A percentile compares a stretch with the other conserved stretches of the same genome.
phyloP scores from a whole-genome alignment of 192 early-diverging fungal genomes.

The Chytriomyces confervae region DNA sequence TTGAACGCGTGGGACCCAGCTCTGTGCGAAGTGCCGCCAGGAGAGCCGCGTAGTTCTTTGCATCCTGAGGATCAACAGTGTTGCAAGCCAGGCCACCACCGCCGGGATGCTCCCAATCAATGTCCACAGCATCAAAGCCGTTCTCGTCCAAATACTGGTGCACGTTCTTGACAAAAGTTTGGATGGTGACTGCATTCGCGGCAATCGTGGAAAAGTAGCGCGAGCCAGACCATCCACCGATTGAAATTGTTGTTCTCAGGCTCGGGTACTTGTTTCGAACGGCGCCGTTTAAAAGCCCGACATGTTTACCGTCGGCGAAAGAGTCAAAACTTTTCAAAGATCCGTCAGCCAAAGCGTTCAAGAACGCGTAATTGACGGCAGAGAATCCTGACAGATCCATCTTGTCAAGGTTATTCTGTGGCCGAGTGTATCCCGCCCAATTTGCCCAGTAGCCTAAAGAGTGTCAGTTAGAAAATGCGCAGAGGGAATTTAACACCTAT shows the following conservation, averaged over 20 bases:
- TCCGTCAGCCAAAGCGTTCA: slow-evolving; percentile 14
- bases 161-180: slow-evolving; percentile 11
- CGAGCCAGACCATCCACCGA: slow-evolving; percentile 24
- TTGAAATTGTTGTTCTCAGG: slow-evolving; percentile 6
- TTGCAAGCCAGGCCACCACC: slow-evolving; percentile 20
- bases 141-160: not conserved
- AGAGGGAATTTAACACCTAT: not conserved
- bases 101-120: slow-evolving; percentile 15
- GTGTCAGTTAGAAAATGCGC: not conserved
- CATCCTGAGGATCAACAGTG: slow-evolving; percentile 18
- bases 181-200: not conserved
- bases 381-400: slow-evolving; percentile 22
- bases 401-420: slow-evolving; percentile 9
- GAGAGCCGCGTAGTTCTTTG: slow-evolving; percentile 9
- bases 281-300: slow-evolving; percentile 8
- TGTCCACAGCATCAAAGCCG: slow-evolving; percentile 17
- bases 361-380: slow-evolving; percentile 31
- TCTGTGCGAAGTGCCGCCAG: slow-evolving; percentile 3
- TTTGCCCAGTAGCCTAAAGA: slow-evolving; percentile 15
- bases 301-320: not conserved
- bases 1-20: slow-evolving; percentile 10
- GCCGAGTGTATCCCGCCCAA: slow-evolving; percentile 22
- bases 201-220: slow-evolving; percentile 24
- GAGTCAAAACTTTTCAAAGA: not conserved
- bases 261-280: slow-evolving; percentile 15